Evolutionary conservation across 2,329 filamentous ascomycete genomes (phyloP), one percentile per base, ranked within the genome.

Genomic region (Colletotrichum destructivum): DNA sequence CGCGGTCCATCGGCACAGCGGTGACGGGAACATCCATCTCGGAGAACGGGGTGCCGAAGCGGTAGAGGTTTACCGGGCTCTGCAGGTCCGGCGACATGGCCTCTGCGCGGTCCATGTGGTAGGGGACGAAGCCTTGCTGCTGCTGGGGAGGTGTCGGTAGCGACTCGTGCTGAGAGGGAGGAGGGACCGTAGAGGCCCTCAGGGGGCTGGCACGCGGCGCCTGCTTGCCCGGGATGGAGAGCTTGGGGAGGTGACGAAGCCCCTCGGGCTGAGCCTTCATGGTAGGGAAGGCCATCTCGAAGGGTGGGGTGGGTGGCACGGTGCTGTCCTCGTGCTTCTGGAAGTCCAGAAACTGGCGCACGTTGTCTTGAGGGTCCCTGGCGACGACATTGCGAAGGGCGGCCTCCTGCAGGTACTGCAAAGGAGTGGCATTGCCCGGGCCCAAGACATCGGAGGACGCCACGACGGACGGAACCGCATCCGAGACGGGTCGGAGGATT

Each of bases 391-490:
- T 90, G 69, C 91, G 90, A 18, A 98, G 90, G 52, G 87, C 88
- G 60, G 92, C 90, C 80, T 95, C 92, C 76, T 95, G 92, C 47
- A 98, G 88, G 74, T 91, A 89, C 70, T 89, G 88, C 71, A 95
- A 87, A 31, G 91, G 86, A 26, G 92, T 88, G 15, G 91, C 80
- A 57, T 79, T 82, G 46, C 89, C 89, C 7, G 93, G 92, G 2
- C 95, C 95, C 74, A 98, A 88, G 13, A 97, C 88, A 81, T 98
- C 96, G 1, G 95, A 98, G 0, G 96, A 98, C 35, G 95, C 96
- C 63, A 97, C 92, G 12, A 98, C 88, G 1, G 95, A 98, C 12
- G 93, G 93, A 4, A 92, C 89, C 23, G 89, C 89, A 76, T 96
- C 92, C 7, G 94, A 96, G 35, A 91, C 85, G 13, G 94, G 93